Evolutionary conservation across 2,329 filamentous ascomycete genomes (phyloP).

Genomic region (Alternaria infectoria): DNA sequence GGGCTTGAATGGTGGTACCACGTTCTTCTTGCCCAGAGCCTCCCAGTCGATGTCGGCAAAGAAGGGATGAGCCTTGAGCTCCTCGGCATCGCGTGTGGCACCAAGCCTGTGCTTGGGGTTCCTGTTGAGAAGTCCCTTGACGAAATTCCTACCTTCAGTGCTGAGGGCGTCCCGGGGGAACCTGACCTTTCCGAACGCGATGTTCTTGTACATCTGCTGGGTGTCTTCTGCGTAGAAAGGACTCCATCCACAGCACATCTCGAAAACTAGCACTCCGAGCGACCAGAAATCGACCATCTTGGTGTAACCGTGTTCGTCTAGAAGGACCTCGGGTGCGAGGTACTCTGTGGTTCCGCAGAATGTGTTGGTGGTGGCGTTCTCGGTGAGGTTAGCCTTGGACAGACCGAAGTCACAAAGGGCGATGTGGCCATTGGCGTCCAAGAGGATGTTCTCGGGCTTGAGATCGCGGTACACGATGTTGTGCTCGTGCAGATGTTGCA

Average conservation of each 20-base stretch:
- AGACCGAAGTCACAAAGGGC: conserved; percentile 96
- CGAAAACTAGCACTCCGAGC: conserved; percentile 93
- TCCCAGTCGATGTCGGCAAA: conserved; percentile 95
- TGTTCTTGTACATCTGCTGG: conserved; percentile 99
- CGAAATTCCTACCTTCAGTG: conserved; percentile 94
- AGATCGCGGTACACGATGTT: conserved; percentile 98
- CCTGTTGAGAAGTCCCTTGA: conserved; percentile 94
- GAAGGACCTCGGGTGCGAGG: conserved; percentile 88
- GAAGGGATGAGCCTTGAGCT: conserved; percentile 93
- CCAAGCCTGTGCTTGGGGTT: conserved; percentile 96
- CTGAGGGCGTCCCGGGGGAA: conserved; percentile 95
- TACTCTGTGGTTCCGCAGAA: conserved; percentile 99
- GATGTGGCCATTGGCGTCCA: conserved; percentile 97
- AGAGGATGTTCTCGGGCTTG: conserved; percentile 95
- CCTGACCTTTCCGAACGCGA: conserved; percentile 96
- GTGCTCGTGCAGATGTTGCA: conserved; percentile 94
- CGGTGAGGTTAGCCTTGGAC: conserved; percentile 95
- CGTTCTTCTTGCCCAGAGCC: conserved; percentile 83
- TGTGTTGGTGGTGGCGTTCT: conserved; percentile 97
- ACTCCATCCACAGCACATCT: conserved; percentile 99
- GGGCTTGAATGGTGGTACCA: conserved; percentile 96
- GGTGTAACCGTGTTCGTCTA: conserved; percentile 97
- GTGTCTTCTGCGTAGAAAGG: conserved; percentile 99
- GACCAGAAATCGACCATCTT: conserved; percentile 99
- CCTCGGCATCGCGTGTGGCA: conserved; percentile 87